Percentiles rank a stretch among this genome's conserved stretches.
Evolutionary conservation across 805 yeast genomes (phyloP).

Genomic region (Komagataella pastoris): DNA sequence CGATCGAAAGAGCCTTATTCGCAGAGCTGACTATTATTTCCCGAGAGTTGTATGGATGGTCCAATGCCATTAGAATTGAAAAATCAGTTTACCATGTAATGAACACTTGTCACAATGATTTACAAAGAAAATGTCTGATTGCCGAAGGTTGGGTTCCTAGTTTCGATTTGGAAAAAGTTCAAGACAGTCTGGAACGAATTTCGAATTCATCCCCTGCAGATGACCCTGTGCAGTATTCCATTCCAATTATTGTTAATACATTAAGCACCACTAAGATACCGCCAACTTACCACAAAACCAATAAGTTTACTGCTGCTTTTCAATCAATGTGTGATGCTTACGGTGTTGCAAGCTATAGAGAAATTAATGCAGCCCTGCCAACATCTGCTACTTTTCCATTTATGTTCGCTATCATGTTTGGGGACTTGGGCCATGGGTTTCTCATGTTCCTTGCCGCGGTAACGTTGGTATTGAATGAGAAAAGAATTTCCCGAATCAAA

Average conservation of each 20-base stretch:
- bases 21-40: slow-evolving; percentile 58
- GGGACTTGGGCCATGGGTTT: slow-evolving; percentile 95
- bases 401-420: slow-evolving; percentile 98
- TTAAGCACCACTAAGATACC: slow-evolving; percentile 76
- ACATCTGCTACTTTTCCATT: slow-evolving; percentile 94
- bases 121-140: slow-evolving; percentile 48
- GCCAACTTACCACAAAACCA: slow-evolving; percentile 91
- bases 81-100: slow-evolving; percentile 43
- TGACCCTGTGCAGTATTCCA: slow-evolving; percentile 4
- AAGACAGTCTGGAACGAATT: slow-evolving; percentile 27
- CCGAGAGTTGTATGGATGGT: slow-evolving; percentile 48
- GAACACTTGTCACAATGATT: slow-evolving; percentile 58
- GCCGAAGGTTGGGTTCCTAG: slow-evolving; percentile 71
- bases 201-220: slow-evolving; percentile 5
- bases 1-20: slow-evolving; percentile 37
- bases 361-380: slow-evolving; percentile 92
- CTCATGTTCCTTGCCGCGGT: slow-evolving; percentile 66
- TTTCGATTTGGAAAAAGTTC: slow-evolving; percentile 33
- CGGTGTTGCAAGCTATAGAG: slow-evolving; percentile 87
- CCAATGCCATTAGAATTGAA: slow-evolving; percentile 38
- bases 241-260: slow-evolving; percentile 28
- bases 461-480: slow-evolving; percentile 61
- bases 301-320: slow-evolving; percentile 87
- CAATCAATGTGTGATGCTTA: slow-evolving; percentile 92
- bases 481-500: slow-evolving; percentile 48